Evolutionary conservation across 495 filamentous ascomycete genomes (phyloP).

Genomic region (Tuber borchii): DNA sequence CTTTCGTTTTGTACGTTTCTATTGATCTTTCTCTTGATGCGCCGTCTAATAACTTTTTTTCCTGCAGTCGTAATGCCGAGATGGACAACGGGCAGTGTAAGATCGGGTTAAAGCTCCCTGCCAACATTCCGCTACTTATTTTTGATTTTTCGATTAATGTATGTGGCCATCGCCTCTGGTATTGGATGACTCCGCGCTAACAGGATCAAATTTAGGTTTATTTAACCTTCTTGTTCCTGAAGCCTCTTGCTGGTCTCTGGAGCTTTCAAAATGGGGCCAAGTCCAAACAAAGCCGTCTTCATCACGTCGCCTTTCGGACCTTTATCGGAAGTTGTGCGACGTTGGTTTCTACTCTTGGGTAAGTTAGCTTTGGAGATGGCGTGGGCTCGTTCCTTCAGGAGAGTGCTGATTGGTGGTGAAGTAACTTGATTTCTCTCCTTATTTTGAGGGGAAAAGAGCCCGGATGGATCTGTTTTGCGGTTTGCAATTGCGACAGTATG

Average conservation of each 20-base stretch:
- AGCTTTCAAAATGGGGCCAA: slow-evolving; percentile 34
- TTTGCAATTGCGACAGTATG: slow-evolving; percentile 41
- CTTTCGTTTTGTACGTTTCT: slow-evolving; percentile 36
- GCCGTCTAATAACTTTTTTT: slow-evolving; percentile 1
- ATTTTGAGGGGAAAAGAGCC: slow-evolving; percentile 37
- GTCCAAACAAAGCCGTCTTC: slow-evolving; percentile 34
- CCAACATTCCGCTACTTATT: slow-evolving; percentile 39
- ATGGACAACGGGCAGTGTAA: slow-evolving; percentile 32
- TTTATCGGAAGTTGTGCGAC: slow-evolving; percentile 39
- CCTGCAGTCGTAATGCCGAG: slow-evolving; percentile 29
- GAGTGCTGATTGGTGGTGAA: slow-evolving; percentile 15
- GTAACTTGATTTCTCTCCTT: slow-evolving; percentile 37
- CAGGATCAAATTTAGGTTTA: slow-evolving; percentile 28
- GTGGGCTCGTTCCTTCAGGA: neutral
- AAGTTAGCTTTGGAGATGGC: neutral
- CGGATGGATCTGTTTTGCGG: slow-evolving; percentile 41
- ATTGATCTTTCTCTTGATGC: neutral
- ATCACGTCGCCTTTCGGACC: slow-evolving; percentile 37
- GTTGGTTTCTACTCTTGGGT: slow-evolving; percentile 39
- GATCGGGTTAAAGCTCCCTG: slow-evolving; percentile 39
- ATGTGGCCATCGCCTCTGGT: neutral
- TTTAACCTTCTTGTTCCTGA: slow-evolving; percentile 38
- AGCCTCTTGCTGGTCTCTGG: slow-evolving; percentile 37
- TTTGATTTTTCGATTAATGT: slow-evolving; percentile 42
- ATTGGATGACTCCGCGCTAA: neutral